These are phyloP conservation scores for Talaromyces ruber DNA, from an alignment of 495 filamentous ascomycete genomes.

Conservation along the genomic window DNA sequence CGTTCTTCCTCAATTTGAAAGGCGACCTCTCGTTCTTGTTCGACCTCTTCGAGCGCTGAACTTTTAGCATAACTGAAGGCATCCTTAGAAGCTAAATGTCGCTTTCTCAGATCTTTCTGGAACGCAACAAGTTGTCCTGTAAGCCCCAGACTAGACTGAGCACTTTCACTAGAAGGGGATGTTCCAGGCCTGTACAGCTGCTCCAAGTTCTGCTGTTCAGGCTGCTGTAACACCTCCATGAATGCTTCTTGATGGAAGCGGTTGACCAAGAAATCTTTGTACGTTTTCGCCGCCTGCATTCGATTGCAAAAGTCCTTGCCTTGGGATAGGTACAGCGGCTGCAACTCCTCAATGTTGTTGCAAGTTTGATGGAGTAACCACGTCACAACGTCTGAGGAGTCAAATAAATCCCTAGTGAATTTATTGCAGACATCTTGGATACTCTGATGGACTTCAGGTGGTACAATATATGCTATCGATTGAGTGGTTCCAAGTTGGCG, in stretches of 20 bases:
- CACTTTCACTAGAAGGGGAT: constrained; percentile 13
- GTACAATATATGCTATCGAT: constrained; percentile 43
- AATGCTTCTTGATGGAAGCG: constrained; percentile 20
- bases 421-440: constrained; percentile 22
- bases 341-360: constrained; percentile 41
- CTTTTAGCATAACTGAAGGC: constrained; percentile 19
- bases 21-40: constrained; percentile 41
- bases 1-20: constrained; percentile 42
- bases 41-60: constrained; percentile 43
- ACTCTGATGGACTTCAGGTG: constrained; percentile 43
- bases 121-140: constrained; percentile 21
- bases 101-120: constrained; percentile 13
- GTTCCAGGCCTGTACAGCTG: constrained; percentile 30
- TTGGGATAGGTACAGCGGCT: constrained; percentile 47
- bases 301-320: constrained; percentile 46
- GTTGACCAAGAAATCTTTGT: constrained; percentile 23
- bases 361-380: constrained; percentile 60
- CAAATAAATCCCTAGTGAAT: constrained; percentile 5
- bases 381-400: constrained; percentile 43
- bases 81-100: neutral
- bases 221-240: constrained; percentile 25
- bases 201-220: constrained; percentile 36
- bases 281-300: constrained; percentile 14
- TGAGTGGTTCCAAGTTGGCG: constrained; percentile 50
- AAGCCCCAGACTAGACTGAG: constrained; percentile 15